Base-by-base conservation (phyloP, 257 asterid genomes). In the Voacanga thouarsii region DNA sequence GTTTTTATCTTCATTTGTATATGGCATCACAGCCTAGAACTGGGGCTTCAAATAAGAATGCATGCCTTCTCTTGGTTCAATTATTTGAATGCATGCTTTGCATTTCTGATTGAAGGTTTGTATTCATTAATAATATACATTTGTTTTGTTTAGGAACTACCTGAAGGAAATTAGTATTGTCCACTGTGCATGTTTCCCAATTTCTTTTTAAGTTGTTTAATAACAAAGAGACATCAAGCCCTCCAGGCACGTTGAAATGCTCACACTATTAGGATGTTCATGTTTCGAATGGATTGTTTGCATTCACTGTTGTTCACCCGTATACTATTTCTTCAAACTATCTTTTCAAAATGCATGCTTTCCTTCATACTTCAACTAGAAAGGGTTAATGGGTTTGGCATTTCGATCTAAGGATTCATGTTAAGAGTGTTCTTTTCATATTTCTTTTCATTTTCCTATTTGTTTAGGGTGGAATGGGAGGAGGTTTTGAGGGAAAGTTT, bases 181-280 rank as follows among this genome's bases (percentile, higher is more conserved):
- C n/a, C n/a, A n/a, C n/a, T 90, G 76, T 96, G 99, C 85, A 88
- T 96, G 70, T n/a, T 96, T 98, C 87, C 91, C 74, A 86, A 86
- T 87, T 85, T 96, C 98, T n/a, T 85, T 91, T 86, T 80, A 89
- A 87, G 81, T 89, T 86, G 56, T 97, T 86, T 75, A 82, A 78
- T 78, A 85, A 83, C 73, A 85, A 82, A 74, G 97, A 88, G 80
- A 76, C 83, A 85, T 78, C 90, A 71, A 80, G 85, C 77, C 53
- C 80, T 80, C 86, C 78, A 23, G 83, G 84, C 83, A 88, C 77
- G 77, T 87, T 91, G 70, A 89, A 85, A 83, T 96, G 99, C 88
- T 85, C 84, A 39, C 97, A 91, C 88, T 96, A 98, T 78, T 97
- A 90, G 50, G 3, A 23, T 4, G 30, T 57, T 57, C 64, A 55